A percentile compares a stretch with the other conserved stretches of the same genome.
These are phyloP conservation scores for Scleroderma bovista DNA, from an alignment of 768 basidiomycete species.

Conservation along the genomic window DNA sequence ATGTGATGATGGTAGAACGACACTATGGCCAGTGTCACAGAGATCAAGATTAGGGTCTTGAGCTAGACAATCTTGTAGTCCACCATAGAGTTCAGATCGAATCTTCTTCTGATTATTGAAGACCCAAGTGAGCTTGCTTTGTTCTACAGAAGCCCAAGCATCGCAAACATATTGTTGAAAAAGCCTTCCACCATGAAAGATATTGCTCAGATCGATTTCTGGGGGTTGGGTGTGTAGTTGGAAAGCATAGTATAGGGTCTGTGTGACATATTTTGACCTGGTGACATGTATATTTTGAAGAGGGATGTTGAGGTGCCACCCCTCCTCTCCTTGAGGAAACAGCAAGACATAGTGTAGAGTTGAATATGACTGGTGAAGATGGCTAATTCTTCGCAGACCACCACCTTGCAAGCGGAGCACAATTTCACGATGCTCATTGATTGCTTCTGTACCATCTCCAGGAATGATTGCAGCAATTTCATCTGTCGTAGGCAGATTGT, in stretches of 20 bases:
- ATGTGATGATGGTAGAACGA: no score
- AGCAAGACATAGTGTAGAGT: slow-evolving; percentile 41
- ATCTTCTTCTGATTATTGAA: no score
- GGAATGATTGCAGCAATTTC: slow-evolving; percentile 42
- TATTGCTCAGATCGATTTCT: no score
- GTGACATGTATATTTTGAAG: background rate
- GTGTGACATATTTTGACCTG: slow-evolving; percentile 21
- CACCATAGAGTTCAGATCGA: no score
- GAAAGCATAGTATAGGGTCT: slow-evolving; percentile 23
- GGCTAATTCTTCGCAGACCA: slow-evolving; percentile 23
- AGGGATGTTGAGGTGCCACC: slow-evolving; percentile 27
- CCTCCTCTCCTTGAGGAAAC: slow-evolving; percentile 32
- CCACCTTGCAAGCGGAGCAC: slow-evolving; percentile 21
- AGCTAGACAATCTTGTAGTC: no score
- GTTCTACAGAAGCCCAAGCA: no score
- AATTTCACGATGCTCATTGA: slow-evolving; percentile 27
- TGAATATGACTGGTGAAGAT: slow-evolving; percentile 31
- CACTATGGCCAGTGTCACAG: no score
- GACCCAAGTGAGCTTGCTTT: no score
- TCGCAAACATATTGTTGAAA: no score
- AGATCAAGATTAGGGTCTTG: no score
- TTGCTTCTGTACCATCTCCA: slow-evolving; percentile 18
- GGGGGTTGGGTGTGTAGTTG: no score
- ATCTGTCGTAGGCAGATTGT: slow-evolving; percentile 40
- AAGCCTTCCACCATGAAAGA: no score